Evolutionary conservation across 805 yeast species (phyloP).

Genomic region (Sugiyamaella marilandica): DNA sequence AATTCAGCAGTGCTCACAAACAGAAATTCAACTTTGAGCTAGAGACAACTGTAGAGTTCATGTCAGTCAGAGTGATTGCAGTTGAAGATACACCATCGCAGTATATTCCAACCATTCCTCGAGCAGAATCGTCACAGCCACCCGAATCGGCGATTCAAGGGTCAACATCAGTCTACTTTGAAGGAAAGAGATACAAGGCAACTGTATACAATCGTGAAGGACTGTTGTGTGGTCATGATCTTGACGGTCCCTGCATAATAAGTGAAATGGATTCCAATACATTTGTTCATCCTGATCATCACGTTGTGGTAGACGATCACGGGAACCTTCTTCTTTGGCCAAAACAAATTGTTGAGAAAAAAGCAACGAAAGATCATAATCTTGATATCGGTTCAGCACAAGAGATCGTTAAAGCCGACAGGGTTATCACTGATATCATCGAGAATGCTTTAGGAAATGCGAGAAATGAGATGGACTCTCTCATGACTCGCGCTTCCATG

Average conservation of each 20-base stretch:
- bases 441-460: neutral
- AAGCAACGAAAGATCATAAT: neutral
- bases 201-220: neutral
- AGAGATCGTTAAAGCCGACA: neutral
- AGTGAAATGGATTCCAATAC: neutral
- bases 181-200: neutral
- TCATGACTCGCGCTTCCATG: neutral
- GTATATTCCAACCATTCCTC: neutral
- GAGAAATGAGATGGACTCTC: neutral
- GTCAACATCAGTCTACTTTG: neutral
- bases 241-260: neutral
- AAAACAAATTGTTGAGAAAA: neutral
- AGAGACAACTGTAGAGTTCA: neutral
- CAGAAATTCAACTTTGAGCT: neutral
- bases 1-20: neutral
- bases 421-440: neutral
- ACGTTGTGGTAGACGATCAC: neutral
- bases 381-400: neutral
- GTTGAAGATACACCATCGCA: neutral
- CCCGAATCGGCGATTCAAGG: neutral
- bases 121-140: neutral
- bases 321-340: neutral
- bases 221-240: neutral
- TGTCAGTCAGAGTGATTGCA: neutral
- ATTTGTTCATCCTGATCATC: neutral